Evolutionary conservation across 345 rosid genomes (phyloP).

Genomic region (Capsella bursapastoris): DNA sequence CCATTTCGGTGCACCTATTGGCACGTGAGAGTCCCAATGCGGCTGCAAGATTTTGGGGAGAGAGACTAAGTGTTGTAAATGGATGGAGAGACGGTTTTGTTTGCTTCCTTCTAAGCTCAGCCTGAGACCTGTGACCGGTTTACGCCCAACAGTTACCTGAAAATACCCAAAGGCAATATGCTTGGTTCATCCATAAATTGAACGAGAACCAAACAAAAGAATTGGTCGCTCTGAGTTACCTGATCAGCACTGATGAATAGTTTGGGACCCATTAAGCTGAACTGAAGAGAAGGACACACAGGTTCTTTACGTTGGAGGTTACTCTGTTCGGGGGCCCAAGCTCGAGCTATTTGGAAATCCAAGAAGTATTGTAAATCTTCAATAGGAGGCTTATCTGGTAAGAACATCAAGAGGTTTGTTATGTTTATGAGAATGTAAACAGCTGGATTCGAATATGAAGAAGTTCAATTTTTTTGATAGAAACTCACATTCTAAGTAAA

Average conservation of each 20-base stretch:
- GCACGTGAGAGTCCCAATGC: slow-evolving; percentile 94
- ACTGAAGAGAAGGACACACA: slow-evolving; percentile 85
- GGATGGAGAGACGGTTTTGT: slow-evolving; percentile 85
- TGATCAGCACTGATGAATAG: slow-evolving; percentile 91
- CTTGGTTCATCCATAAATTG: not conserved
- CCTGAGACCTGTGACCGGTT: slow-evolving; percentile 92
- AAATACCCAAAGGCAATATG: not conserved
- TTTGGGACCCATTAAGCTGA: slow-evolving; percentile 99
- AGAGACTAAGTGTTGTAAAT: slow-evolving; percentile 91
- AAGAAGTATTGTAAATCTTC: slow-evolving; percentile 96
- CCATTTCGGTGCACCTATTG: slow-evolving; percentile 98
- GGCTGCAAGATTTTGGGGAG: slow-evolving; percentile 96
- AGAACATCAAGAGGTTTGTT: slow-evolving; percentile 1
- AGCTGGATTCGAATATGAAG: not conserved
- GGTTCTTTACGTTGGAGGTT: slow-evolving; percentile 92
- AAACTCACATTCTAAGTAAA: slow-evolving; percentile 91
- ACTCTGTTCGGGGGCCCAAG: slow-evolving; percentile 96
- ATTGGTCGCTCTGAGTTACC: slow-evolving; percentile 50
- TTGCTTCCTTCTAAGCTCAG: slow-evolving; percentile 87
- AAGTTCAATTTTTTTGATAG: not conserved
- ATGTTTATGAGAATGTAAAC: slow-evolving; percentile 3
- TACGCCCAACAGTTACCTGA: slow-evolving; percentile 97
- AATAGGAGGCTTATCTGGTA: slow-evolving; percentile 89
- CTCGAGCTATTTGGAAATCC: slow-evolving; percentile 84
- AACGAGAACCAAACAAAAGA: not conserved